Evolutionary conservation across 257 asterid species (phyloP).

Genomic region (Mitragyna speciosa): DNA sequence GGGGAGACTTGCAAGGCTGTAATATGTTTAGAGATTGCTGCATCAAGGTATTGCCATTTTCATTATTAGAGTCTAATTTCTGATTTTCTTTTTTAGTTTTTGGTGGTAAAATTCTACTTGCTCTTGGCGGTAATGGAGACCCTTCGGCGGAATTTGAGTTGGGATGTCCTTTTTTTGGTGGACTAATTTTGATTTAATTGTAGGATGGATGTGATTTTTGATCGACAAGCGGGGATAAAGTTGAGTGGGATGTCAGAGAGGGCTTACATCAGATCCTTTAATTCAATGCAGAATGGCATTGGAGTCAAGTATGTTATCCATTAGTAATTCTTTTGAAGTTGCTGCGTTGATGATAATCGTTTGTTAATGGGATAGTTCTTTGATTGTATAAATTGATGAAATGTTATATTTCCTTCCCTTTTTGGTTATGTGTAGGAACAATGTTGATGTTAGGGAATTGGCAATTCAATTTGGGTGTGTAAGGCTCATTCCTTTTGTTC

Average conservation of each 20-base stretch:
- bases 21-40: constrained; percentile 85
- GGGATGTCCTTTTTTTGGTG: background rate
- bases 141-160: background rate
- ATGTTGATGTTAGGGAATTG: constrained; percentile 81
- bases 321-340: background rate
- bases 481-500: constrained; percentile 75
- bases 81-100: background rate
- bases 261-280: constrained; percentile 86
- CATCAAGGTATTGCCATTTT: constrained; percentile 52
- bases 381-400: background rate
- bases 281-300: constrained; percentile 87
- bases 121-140: background rate
- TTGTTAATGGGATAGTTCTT: background rate
- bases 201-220: constrained; percentile 77
- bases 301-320: constrained; percentile 67
- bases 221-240: constrained; percentile 68
- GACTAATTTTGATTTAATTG: constrained; percentile 3
- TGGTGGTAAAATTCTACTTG: background rate
- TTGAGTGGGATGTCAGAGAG: constrained; percentile 87
- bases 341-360: constrained; percentile 3
- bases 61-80: fast-evolving
- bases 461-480: constrained; percentile 92
- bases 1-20: constrained; percentile 98
- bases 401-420: background rate
- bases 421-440: constrained; percentile 49